phyloP scores from a whole-genome alignment of 768 basidiomycete genomes.

The Termitomyces titanicus region DNA sequence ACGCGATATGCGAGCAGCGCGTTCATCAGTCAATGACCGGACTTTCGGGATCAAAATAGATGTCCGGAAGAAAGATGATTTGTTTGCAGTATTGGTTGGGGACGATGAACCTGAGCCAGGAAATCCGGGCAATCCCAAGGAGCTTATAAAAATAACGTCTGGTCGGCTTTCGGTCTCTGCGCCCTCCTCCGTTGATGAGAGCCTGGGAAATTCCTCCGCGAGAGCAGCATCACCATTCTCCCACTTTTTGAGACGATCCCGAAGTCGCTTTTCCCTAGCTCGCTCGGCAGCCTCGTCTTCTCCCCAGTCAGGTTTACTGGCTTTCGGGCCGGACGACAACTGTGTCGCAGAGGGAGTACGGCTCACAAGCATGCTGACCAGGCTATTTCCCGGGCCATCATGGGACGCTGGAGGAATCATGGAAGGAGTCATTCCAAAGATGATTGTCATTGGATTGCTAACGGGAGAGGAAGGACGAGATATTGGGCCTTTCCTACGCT shows the following conservation, averaged over 20 bases:
- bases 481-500: constrained; percentile 65
- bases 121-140: constrained; percentile 31
- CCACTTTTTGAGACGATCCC: constrained; percentile 71
- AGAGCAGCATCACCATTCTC: constrained; percentile 57
- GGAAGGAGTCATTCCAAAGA: constrained; percentile 85
- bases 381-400: constrained; percentile 26
- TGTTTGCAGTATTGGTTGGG: constrained; percentile 19
- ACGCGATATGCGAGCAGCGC: constrained; percentile 51
- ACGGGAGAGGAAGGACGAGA: constrained; percentile 58
- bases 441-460: constrained; percentile 70
- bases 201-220: constrained; percentile 60
- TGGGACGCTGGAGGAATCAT: constrained; percentile 45
- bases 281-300: constrained; percentile 65
- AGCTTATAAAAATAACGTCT: constrained; percentile 50
- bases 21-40: constrained; percentile 55
- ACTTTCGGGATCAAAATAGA: constrained; percentile 63
- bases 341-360: constrained; percentile 32
- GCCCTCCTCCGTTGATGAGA: constrained; percentile 37
- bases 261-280: constrained; percentile 69
- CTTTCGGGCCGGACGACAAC: constrained; percentile 27
- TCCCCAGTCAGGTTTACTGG: constrained; percentile 50
- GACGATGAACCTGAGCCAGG: constrained; percentile 25
- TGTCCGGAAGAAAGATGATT: constrained; percentile 56
- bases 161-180: constrained; percentile 33
- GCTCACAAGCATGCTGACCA: constrained; percentile 45